Conservation (phyloP, 192 early-diverging fungal genomes). For the Pilobolus umbonatus region DNA sequence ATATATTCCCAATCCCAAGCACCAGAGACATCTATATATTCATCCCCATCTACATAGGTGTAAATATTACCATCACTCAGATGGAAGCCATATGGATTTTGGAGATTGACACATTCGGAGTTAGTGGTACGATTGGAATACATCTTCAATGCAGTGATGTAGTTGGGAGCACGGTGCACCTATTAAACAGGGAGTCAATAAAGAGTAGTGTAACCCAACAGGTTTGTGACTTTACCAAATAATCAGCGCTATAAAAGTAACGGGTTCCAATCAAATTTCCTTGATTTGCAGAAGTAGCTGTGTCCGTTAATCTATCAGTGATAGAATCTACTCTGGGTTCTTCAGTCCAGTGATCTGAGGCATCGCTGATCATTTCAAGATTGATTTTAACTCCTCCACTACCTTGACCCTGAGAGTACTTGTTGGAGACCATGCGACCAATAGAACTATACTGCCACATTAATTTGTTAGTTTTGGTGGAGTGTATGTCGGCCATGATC, state of each 20-base stretch:
- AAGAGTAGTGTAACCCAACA: neutral
- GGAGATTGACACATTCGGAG: constrained; percentile 24
- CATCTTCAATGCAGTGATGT: constrained; percentile 28
- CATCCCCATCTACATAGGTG: constrained; percentile 26
- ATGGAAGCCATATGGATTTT: constrained; percentile 29
- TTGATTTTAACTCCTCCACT: constrained; percentile 17
- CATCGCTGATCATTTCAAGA: constrained; percentile 6
- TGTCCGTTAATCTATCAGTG: constrained; percentile 4
- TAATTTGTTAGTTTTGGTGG: neutral
- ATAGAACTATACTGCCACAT: constrained; percentile 22
- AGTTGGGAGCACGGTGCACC: constrained; percentile 20
- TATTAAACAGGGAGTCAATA: neutral
- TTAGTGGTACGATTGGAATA: constrained; percentile 25
- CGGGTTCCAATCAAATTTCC: constrained; percentile 10
- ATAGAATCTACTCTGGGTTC: constrained; percentile 8
- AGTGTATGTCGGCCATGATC: constrained; percentile 21
- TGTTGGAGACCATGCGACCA: constrained; percentile 26
- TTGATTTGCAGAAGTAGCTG: constrained; percentile 3
- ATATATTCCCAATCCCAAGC: constrained; percentile 26
- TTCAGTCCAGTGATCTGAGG: constrained; percentile 13
- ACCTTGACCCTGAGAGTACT: neutral
- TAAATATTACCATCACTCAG: constrained; percentile 27
- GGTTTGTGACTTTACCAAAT: constrained; percentile 1
- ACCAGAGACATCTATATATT: constrained; percentile 28
- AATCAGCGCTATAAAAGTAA: constrained; percentile 16